Evolutionary conservation across 805 yeast genomes (phyloP).

Genomic region (Cyberlindnera sargentensis): DNA sequence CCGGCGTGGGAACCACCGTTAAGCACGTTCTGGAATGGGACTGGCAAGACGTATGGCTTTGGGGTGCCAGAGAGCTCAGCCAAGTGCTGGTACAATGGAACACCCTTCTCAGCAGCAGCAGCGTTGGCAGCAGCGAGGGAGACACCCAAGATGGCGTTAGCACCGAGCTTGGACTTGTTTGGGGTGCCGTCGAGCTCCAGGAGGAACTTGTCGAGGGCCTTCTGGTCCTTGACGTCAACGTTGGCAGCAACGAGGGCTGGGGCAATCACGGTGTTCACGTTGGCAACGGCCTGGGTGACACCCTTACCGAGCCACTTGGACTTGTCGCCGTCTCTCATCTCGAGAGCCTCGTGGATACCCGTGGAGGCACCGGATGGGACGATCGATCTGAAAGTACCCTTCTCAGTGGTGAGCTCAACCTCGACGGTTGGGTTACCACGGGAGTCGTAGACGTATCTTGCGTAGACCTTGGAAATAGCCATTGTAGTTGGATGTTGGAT

Average conservation of each 20-base stretch:
- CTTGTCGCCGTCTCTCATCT: conserved; percentile 97
- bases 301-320: conserved; percentile 98
- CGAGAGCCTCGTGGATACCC: conserved; percentile 97
- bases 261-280: conserved; percentile 91
- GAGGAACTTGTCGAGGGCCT: conserved; percentile 80
- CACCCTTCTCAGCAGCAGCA: conserved; percentile 92
- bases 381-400: conserved; percentile 92
- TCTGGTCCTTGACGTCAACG: conserved; percentile 83
- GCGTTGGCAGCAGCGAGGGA: conserved; percentile 96
- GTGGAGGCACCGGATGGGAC: conserved; percentile 99
- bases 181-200: conserved; percentile 89
- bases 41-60: conserved; percentile 90
- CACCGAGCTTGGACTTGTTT: conserved; percentile 96
- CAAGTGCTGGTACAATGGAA: conserved; percentile 91
- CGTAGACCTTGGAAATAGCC: conserved; percentile 83
- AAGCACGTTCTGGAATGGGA: conserved; percentile 97
- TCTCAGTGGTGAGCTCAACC: conserved; percentile 89
- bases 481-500: conserved; percentile 30
- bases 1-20: conserved; percentile 99
- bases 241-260: conserved; percentile 83
- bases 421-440: conserved; percentile 99
- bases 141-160: conserved; percentile 97
- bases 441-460: conserved; percentile 98
- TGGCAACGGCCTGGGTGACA: conserved; percentile 93
- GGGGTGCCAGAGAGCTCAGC: conserved; percentile 68